A percentile compares a stretch with the other conserved stretches of the same genome.
Evolutionary conservation across 106 monocot genomes (phyloP).

Genomic region (Narthecium ossifragum): DNA sequence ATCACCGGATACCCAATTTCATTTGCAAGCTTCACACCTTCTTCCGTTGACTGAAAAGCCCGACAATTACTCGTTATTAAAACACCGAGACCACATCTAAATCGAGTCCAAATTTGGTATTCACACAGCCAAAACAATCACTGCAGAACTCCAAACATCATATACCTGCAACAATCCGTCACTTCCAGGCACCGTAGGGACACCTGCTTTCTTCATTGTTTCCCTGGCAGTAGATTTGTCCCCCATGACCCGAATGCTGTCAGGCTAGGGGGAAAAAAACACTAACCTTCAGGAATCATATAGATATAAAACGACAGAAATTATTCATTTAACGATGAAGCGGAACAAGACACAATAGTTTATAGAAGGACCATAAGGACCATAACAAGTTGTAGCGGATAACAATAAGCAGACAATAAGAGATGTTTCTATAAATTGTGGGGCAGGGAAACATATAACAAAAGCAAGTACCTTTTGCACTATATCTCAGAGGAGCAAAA

Average conservation of each 20-base stretch:
- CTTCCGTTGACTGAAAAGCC: conserved; percentile 67
- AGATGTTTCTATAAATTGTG: no score
- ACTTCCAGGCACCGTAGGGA: conserved; percentile 94
- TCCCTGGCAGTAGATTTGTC: conserved; percentile 96
- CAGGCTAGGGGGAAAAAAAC: no score
- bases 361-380: no score
- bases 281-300: no score
- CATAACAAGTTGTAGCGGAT: no score
- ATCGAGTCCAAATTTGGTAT: background rate
- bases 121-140: background rate
- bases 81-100: background rate
- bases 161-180: conserved; percentile 79
- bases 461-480: no score
- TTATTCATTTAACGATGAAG: no score
- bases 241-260: conserved; percentile 91
- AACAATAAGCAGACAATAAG: no score
- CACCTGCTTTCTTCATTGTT: conserved; percentile 97
- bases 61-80: background rate
- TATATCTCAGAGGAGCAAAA: no score
- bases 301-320: no score
- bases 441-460: no score
- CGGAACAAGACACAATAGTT: no score
- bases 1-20: conserved; percentile 90
- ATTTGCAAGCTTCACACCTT: conserved; percentile 66
- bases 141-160: background rate